A percentile compares a stretch with the other conserved stretches of the same genome.
phyloP scores from a whole-genome alignment of 2,329 filamentous ascomycete genomes.

The Huntiella bhutanensis region DNA sequence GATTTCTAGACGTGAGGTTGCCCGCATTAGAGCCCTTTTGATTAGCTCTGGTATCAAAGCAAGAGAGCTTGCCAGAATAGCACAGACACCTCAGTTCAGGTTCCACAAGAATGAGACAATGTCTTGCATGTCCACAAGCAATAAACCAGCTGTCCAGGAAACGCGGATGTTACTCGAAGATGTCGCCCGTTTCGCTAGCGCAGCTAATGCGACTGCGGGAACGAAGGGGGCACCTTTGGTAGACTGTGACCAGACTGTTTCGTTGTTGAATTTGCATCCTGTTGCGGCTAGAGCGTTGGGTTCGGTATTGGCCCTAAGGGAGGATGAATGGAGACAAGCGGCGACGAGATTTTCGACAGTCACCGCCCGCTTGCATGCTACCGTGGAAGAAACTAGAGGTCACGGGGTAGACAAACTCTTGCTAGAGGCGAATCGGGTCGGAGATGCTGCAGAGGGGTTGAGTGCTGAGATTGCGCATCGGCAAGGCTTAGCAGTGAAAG shows the following conservation, averaged over 20 bases:
- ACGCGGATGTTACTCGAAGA: slow-evolving; percentile 22
- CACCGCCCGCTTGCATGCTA: slow-evolving; percentile 21
- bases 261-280: slow-evolving; percentile 28
- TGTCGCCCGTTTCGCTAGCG: slow-evolving; percentile 23
- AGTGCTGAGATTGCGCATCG: slow-evolving; percentile 56
- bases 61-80: slow-evolving; percentile 53
- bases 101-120: slow-evolving; percentile 15
- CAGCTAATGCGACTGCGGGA: slow-evolving; percentile 9
- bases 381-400: slow-evolving; percentile 28
- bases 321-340: slow-evolving; percentile 37
- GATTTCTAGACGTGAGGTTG: slow-evolving; percentile 54
- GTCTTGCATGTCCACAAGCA: neutral
- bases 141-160: neutral
- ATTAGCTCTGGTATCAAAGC: slow-evolving; percentile 81
- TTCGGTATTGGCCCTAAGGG: slow-evolving; percentile 26
- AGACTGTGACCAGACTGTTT: slow-evolving; percentile 19
- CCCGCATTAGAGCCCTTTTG: slow-evolving; percentile 57
- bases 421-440: slow-evolving; percentile 43
- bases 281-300: slow-evolving; percentile 33
- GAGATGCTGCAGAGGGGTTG: slow-evolving; percentile 65
- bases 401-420: slow-evolving; percentile 30
- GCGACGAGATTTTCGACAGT: slow-evolving; percentile 39
- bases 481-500: slow-evolving; percentile 63
- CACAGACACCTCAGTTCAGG: slow-evolving; percentile 28
- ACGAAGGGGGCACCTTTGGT: neutral